Percentiles rank a stretch among this genome's conserved stretches.
Conservation (phyloP, 495 filamentous ascomycete species). For the Cenococcum geophilum region DNA sequence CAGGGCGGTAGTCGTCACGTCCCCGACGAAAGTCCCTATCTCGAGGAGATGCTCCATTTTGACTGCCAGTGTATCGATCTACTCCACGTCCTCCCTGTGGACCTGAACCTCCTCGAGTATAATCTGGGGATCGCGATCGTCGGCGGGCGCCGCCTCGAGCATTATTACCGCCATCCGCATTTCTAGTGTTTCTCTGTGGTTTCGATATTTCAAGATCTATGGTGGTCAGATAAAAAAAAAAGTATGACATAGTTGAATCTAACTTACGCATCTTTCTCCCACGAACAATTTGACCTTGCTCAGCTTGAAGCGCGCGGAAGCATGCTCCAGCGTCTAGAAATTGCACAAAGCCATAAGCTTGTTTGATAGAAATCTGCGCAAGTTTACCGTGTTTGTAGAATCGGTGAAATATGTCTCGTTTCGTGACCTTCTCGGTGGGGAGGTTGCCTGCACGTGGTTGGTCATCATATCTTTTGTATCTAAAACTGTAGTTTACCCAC, state of each 20-base stretch:
- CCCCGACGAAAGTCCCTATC: constrained; percentile 29
- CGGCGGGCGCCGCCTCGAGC: constrained; percentile 42
- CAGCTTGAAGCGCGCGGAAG: constrained; percentile 60
- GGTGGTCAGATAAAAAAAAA: constrained; percentile 14
- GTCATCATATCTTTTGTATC: neutral
- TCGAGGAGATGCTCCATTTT: constrained; percentile 25
- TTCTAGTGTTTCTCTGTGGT: constrained; percentile 70
- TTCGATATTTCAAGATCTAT: constrained; percentile 92
- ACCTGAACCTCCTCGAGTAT: constrained; percentile 44
- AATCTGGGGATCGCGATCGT: constrained; percentile 69
- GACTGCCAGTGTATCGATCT: constrained; percentile 35
- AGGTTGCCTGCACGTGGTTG: constrained; percentile 65
- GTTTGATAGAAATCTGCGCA: constrained; percentile 93
- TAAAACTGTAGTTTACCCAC: constrained; percentile 47
- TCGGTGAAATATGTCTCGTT: constrained; percentile 83
- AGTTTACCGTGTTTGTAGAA: constrained; percentile 82
- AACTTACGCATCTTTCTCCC: constrained; percentile 88
- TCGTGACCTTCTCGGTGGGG: constrained; percentile 85
- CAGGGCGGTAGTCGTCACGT: constrained; percentile 57
- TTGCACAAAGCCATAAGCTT: constrained; percentile 95
- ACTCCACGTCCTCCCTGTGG: constrained; percentile 9
- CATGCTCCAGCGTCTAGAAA: constrained; percentile 74
- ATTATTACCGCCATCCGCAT: constrained; percentile 38
- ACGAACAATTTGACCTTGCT: constrained; percentile 72
- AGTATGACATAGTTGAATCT: neutral